Evolutionary conservation across 2,329 filamentous ascomycete genomes (phyloP), one percentile per base, ranked within the genome.

Genomic region (Colletotrichum melonis): DNA sequence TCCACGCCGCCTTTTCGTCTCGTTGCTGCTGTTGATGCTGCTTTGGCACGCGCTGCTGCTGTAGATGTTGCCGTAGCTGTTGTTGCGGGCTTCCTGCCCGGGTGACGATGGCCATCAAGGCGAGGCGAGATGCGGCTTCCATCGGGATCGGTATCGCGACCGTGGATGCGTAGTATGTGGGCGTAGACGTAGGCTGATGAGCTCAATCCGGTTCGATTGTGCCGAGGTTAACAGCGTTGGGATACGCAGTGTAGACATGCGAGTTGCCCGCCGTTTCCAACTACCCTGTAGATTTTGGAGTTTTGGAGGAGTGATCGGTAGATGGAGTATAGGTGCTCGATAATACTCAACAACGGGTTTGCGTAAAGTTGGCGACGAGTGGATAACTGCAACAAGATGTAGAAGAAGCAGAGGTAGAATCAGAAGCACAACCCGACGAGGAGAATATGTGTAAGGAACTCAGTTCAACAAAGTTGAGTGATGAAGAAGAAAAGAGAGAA

Each of bases 1-100:
- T 59, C 66, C 70, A 70, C 8, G 60, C 32, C 30, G 54, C 42
- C 35, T 73, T 73, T 28, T 73, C 70, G 6, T 60, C 66, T 42
- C 56, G n/a, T 2, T 56, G 54, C 32, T 35, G 32, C 11, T 35
- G 32, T 22, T 56, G 54, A 56, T 56, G 11, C 54, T 49, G 42
- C 19, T 49, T 49, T 19, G 42, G 42, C 19, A 19, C 19, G 5
- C 42, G 42, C 42, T 49, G 42, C 42, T 49, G 42, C 1, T 49
- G 42, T n/a, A 49, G 8, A 49, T 49, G 42, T 22, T 49, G 42
- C 42, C 42, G 42, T 49, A 49, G 42, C 12, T 24, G 49, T 7
- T 32, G 60, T 32, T 52, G 46, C 2, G 64, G 49, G 28, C 55
- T 54, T 7, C 56, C 56, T 4, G 46, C 42, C 24, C 68, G 63